Evolutionary conservation across 441 rosid species (phyloP).

Genomic region (Francoa sonchifolia): DNA sequence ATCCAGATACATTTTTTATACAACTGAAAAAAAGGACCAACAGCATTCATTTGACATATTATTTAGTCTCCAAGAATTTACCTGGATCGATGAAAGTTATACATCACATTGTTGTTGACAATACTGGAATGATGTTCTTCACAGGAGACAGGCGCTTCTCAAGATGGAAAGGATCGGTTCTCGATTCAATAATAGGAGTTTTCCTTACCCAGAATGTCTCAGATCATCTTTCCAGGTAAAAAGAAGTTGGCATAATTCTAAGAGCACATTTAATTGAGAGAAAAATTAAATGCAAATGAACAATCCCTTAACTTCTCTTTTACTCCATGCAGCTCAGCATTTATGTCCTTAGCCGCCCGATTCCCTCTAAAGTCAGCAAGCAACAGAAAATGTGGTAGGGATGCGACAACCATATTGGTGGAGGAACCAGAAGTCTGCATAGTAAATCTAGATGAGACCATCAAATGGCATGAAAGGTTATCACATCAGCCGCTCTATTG

Average conservation of each 20-base stretch:
- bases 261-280: constrained; percentile 1
- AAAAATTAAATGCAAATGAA: constrained; percentile 4
- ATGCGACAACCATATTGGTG: constrained; percentile 22
- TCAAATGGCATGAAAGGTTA: constrained; percentile 31
- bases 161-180: constrained; percentile 96
- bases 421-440: constrained; percentile 59
- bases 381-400: constrained; percentile 16
- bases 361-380: constrained; percentile 52
- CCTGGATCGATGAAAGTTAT: background rate
- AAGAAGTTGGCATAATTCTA: too few relatives aligned
- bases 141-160: constrained; percentile 98
- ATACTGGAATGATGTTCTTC: constrained; percentile 15
- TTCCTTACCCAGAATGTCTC: constrained; percentile 97
- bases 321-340: constrained; percentile 69
- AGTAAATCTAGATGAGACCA: constrained; percentile 22
- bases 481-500: constrained; percentile 18
- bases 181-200: constrained; percentile 93
- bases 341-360: constrained; percentile 74
- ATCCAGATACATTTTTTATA: too few relatives aligned
- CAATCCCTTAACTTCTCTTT: constrained; percentile 14
- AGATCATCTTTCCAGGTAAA: constrained; percentile 97
- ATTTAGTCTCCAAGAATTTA: too few relatives aligned
- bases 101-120: background rate
- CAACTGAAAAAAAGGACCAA: too few relatives aligned
- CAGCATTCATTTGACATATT: too few relatives aligned